These are phyloP conservation scores for Talaromyces liani DNA, from an alignment of 495 filamentous ascomycete genomes.

Conservation along the genomic window DNA sequence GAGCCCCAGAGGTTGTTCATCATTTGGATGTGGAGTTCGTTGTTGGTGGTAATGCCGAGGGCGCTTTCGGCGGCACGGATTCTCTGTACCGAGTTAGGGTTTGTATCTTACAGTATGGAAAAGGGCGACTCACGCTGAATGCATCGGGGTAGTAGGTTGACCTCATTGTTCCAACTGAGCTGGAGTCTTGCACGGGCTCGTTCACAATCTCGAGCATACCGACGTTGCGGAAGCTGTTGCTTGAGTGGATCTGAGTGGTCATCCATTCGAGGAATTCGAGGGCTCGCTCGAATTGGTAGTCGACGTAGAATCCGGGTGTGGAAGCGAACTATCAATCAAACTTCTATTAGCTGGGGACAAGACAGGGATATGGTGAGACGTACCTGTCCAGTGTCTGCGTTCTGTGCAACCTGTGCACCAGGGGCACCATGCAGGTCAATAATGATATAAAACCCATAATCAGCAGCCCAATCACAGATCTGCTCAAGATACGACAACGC, in stretches of 20 bases:
- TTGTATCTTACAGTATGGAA: neutral
- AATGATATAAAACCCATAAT: conserved; percentile 53
- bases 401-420: conserved; percentile 42
- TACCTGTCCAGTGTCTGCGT: conserved; percentile 50
- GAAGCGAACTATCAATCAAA: conserved; percentile 19
- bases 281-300: conserved; percentile 50
- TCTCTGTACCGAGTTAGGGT: conserved; percentile 12
- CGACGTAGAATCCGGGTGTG: conserved; percentile 45
- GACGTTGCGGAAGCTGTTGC: conserved; percentile 44
- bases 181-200: conserved; percentile 42
- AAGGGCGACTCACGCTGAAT: conserved; percentile 19
- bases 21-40: conserved; percentile 47
- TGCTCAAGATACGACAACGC: conserved; percentile 45
- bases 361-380: neutral
- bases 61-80: conserved; percentile 40
- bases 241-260: conserved; percentile 45
- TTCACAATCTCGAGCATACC: conserved; percentile 56
- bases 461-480: conserved; percentile 47
- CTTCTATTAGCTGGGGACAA: neutral
- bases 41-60: conserved; percentile 23
- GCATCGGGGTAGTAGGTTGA: conserved; percentile 42
- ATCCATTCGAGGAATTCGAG: conserved; percentile 54
- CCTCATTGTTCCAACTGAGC: conserved; percentile 24
- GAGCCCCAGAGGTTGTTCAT: conserved; percentile 48
- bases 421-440: conserved; percentile 60